Base-by-base conservation (phyloP, 805 yeast genomes). In the Monosporozyma yasuniensis region DNA sequence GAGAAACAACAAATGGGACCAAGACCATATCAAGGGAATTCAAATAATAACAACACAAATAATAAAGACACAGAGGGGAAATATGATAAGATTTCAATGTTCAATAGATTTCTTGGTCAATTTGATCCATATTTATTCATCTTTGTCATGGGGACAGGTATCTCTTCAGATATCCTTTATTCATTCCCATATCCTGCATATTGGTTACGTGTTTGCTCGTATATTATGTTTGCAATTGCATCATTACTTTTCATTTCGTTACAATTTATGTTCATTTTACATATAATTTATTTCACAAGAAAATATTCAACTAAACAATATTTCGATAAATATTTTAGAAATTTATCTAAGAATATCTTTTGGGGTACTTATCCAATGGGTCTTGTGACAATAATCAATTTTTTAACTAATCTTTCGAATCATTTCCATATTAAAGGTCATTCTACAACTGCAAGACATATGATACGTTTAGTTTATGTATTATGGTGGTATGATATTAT, bases 301-400 rank as follows among this genome's bases (percentile, higher is more conserved):
- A 45, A 42, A 9, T 42, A 49, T 14, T 50, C 59, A 59, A 64
- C 55, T 47, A 56, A 47, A 28, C 51, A 48, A 47, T 68, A 58
- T 44, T 48, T 49, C 45, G 53, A 47, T 52, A 73, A 50, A 37
- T 79, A 46, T 52, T 58, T 49, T 42, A 54, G 56, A 34, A 72
- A 75, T 47, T 74, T 80, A 1, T 60, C 65, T 2, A 68, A 75
- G 35, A 77, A 81, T 44, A 80, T 81, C 2, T 87, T 81, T 58
- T 69, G 87, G 68, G 96, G 96, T 6, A 81, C 91, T 54, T 75
- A 77, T 50, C 82, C 87, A 16, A 89, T 89, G 96, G 96, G 89
- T 0, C 72, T 73, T 54, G 74, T 79, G 10, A 80, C 95, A 2
- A 64, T 88, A 53, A 70, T 83, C 28, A 82, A 79, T 60, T 78